Evolutionary conservation across 805 yeast species (phyloP).

Genomic region (Lipomyces chichibuensis): DNA sequence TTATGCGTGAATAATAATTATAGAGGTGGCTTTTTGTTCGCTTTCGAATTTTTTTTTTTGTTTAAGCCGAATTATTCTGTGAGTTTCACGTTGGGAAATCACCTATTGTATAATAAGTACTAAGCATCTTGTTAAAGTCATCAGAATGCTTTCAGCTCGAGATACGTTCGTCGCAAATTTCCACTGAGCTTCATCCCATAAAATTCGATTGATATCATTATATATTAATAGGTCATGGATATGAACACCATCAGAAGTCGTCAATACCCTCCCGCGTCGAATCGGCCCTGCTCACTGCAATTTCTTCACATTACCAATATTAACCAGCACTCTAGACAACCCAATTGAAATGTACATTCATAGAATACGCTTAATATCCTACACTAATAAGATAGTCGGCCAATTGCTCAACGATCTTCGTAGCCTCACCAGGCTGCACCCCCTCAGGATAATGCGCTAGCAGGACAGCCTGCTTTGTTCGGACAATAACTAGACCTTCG

Average conservation of each 20-base stretch:
- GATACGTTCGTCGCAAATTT: not conserved
- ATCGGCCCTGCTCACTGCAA: not conserved
- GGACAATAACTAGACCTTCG: conserved; percentile 85
- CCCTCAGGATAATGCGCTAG: conserved; percentile 94
- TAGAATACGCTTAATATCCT: conserved; percentile 58
- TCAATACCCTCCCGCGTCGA: not conserved
- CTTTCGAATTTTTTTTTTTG: no score
- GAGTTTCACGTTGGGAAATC: not conserved
- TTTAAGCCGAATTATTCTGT: not conserved
- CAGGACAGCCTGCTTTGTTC: conserved; percentile 90
- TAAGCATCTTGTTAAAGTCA: not conserved
- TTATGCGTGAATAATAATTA: not conserved
- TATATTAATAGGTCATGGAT: not conserved
- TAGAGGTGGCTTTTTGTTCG: not conserved
- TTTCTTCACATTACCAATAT: not conserved
- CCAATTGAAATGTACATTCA: not conserved
- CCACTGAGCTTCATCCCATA: not conserved
- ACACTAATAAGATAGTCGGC: conserved; percentile 92
- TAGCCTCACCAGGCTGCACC: conserved; percentile 92
- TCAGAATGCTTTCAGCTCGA: not conserved
- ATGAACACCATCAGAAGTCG: not conserved
- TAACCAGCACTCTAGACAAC: not conserved
- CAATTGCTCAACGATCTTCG: conserved; percentile 89
- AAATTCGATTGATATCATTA: not conserved
- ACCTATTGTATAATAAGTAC: not conserved